These are phyloP conservation scores for Cyclotella choctawhatcheeana DNA, from an alignment of 108 stramenopile species.

Conservation along the genomic window DNA sequence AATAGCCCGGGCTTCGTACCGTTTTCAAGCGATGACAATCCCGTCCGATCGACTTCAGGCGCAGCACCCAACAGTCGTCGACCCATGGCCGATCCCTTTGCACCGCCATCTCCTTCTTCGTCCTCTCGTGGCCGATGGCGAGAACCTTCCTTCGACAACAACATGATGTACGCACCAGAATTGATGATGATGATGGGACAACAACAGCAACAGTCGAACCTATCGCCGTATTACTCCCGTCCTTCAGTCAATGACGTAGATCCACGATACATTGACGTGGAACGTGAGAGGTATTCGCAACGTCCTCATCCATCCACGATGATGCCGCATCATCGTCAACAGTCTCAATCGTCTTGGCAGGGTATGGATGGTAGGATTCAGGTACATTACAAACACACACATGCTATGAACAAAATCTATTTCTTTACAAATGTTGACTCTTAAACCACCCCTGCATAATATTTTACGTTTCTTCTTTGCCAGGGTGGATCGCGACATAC, in stretches of 20 bases:
- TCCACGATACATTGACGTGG: background rate
- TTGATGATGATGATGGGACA: too few relatives aligned
- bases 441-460: too few relatives aligned
- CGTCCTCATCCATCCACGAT: background rate
- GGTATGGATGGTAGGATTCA: constrained; percentile 17
- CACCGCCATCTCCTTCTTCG: background rate
- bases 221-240: background rate
- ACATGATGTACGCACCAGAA: background rate
- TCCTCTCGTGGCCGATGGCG: background rate
- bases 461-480: too few relatives aligned
- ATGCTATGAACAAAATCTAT: too few relatives aligned
- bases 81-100: constrained; percentile 20
- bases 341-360: background rate
- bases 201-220: background rate
- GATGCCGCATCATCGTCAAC: background rate
- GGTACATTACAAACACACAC: too few relatives aligned
- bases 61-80: constrained; percentile 14
- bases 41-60: too few relatives aligned
- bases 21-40: too few relatives aligned
- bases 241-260: background rate
- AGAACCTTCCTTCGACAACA: background rate
- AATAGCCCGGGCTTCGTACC: too few relatives aligned
- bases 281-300: constrained; percentile 1
- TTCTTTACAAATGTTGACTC: too few relatives aligned
- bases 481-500: constrained; percentile 40